phyloP scores from a whole-genome alignment of 2,329 filamentous ascomycete genomes.

The Hymenoscyphus fructigenus region DNA sequence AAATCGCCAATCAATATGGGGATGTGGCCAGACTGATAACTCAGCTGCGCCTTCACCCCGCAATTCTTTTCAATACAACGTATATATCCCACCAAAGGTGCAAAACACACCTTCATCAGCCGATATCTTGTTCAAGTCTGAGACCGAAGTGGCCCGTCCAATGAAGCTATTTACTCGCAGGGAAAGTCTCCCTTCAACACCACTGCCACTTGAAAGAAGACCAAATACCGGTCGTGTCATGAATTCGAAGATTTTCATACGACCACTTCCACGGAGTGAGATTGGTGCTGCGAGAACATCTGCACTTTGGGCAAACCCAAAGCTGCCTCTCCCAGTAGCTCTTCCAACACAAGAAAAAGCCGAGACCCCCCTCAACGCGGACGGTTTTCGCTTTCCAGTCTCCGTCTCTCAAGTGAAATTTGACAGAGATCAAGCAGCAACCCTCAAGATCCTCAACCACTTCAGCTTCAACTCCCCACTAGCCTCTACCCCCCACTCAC shows the following conservation, averaged over 20 bases:
- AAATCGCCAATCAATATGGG: slow-evolving; percentile 1
- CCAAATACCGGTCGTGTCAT: slow-evolving; percentile 4
- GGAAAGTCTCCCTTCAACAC: not conserved
- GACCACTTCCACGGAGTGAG: not conserved
- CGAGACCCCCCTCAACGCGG: not conserved
- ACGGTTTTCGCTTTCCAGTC: not conserved
- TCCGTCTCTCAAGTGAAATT: not conserved
- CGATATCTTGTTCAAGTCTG: not conserved
- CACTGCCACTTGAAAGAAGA: not conserved
- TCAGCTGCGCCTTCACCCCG: not conserved
- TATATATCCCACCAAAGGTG: not conserved
- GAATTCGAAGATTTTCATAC: not conserved
- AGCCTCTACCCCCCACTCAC: not conserved
- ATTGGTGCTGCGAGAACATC: slow-evolving; percentile 1
- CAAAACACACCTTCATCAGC: not conserved
- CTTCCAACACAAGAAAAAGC: not conserved
- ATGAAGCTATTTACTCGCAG: not conserved
- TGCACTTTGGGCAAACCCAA: not conserved
- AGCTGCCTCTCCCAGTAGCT: not conserved
- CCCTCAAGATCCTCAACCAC: not conserved
- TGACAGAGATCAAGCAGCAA: not conserved
- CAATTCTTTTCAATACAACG: not conserved
- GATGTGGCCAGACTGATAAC: not conserved
- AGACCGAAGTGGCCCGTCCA: not conserved
- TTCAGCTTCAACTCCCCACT: not conserved